A percentile compares a stretch with the other conserved stretches of the same genome.
phyloP scores from a whole-genome alignment of 768 basidiomycete species.

The Suillus variegatus region DNA sequence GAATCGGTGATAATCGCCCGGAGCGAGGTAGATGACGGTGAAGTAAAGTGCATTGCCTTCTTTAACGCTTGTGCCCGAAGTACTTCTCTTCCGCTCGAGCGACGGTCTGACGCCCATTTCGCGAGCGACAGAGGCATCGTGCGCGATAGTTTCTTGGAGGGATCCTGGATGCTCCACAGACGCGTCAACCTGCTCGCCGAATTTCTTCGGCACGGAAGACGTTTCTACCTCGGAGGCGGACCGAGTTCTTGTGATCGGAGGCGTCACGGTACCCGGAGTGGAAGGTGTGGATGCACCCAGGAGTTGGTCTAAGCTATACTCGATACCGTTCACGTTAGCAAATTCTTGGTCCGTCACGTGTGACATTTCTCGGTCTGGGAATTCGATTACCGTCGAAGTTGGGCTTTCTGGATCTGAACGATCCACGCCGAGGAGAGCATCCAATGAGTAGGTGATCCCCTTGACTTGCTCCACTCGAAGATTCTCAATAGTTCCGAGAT shows the following conservation, averaged over 20 bases:
- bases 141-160: constrained; percentile 57
- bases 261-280: constrained; percentile 41
- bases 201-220: constrained; percentile 48
- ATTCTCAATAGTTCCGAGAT: constrained; percentile 84
- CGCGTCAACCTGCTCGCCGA: constrained; percentile 72
- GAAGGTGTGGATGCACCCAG: constrained; percentile 56
- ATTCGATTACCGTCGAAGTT: constrained; percentile 40
- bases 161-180: constrained; percentile 63
- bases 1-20: constrained; percentile 98
- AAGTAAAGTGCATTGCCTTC: constrained; percentile 89
- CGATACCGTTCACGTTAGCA: constrained; percentile 95
- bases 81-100: constrained; percentile 33
- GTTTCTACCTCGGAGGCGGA: constrained; percentile 24
- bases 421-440: constrained; percentile 86
- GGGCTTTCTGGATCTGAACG: constrained; percentile 44
- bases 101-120: constrained; percentile 63
- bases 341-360: constrained; percentile 86
- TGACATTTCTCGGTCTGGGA: constrained; percentile 51
- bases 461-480: constrained; percentile 94
- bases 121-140: constrained; percentile 70
- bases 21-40: constrained; percentile 95
- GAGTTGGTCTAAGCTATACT: constrained; percentile 90
- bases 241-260: constrained; percentile 19
- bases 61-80: constrained; percentile 52
- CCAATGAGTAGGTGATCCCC: constrained; percentile 94